A percentile compares a stretch with the other conserved stretches of the same genome.
These are phyloP conservation scores for Myochromella boudieri DNA, from an alignment of 768 basidiomycete species.

Conservation along the genomic window DNA sequence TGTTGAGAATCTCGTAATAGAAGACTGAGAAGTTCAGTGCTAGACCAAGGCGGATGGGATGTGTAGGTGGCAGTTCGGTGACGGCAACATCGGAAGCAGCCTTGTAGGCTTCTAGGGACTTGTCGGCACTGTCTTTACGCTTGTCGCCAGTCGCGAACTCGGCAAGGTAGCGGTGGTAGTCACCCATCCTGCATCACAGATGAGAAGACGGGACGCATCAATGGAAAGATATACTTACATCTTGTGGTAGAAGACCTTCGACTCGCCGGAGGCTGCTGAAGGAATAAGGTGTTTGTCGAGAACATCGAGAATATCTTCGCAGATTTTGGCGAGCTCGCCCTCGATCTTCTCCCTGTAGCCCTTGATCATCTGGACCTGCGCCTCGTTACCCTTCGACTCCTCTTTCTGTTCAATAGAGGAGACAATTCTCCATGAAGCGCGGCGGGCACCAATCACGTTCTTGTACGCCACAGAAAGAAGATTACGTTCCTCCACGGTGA, in stretches of 20 bases:
- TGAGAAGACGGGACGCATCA: conserved; percentile 18
- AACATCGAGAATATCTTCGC: conserved; percentile 96
- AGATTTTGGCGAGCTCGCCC: conserved; percentile 94
- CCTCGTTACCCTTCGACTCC: conserved; percentile 97
- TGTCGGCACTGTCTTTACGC: conserved; percentile 96
- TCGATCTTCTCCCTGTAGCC: conserved; percentile 98
- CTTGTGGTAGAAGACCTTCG: conserved; percentile 99
- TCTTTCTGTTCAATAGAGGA: conserved; percentile 99
- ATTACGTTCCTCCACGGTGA: conserved; percentile 98
- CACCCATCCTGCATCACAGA: conserved; percentile 79
- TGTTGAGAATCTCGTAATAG: conserved; percentile 99
- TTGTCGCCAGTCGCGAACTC: conserved; percentile 98
- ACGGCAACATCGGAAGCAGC: conserved; percentile 96
- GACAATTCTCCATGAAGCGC: conserved; percentile 97
- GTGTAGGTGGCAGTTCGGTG: conserved; percentile 92
- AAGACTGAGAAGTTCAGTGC: conserved; percentile 99
- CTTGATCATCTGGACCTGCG: conserved; percentile 96
- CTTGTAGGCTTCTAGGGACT: conserved; percentile 97
- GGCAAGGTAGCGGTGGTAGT: conserved; percentile 98
- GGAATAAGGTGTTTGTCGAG: conserved; percentile 98
- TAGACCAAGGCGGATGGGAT: conserved; percentile 97
- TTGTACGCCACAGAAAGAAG: conserved; percentile 98
- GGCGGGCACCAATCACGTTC: conserved; percentile 98
- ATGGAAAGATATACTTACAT: conserved; percentile 55
- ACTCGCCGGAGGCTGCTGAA: conserved; percentile 94